Conservation (phyloP, 2,329 filamentous ascomycete species). For the Diaporthe eres region DNA sequence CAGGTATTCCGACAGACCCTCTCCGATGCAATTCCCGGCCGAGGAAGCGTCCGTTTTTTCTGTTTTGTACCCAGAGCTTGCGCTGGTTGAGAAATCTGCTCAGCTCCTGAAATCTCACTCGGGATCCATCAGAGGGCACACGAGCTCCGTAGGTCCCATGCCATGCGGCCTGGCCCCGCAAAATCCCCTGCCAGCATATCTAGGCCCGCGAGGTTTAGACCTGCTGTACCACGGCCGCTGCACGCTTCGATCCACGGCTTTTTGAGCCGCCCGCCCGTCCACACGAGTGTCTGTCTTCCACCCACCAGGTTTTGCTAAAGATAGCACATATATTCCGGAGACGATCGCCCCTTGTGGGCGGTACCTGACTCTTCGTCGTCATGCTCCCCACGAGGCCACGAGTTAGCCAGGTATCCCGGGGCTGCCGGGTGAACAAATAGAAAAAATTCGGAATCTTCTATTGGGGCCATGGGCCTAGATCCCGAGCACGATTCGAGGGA, state of each 20-base stretch:
- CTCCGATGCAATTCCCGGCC: neutral
- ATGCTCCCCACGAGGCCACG: constrained; percentile 23
- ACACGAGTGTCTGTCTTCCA: neutral
- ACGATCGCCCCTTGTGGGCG: constrained; percentile 7
- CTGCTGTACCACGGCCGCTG: constrained; percentile 3
- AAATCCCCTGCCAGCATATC: neutral
- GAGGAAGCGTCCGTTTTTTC: neutral
- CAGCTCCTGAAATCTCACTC: constrained; percentile 34
- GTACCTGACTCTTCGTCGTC: constrained; percentile 14
- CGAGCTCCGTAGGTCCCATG: constrained; percentile 23
- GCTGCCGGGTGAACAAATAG: neutral
- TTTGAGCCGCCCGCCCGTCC: constrained; percentile 18
- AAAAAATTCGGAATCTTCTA: neutral
- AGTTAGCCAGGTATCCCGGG: neutral
- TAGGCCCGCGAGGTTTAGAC: neutral
- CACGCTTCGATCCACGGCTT: constrained; percentile 12
- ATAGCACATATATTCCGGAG: constrained; percentile 11
- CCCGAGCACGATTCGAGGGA: constrained; percentile 13
- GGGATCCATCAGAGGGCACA: constrained; percentile 26
- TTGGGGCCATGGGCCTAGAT: constrained; percentile 4
- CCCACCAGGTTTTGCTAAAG: neutral
- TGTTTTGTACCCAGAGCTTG: neutral
- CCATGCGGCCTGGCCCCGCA: constrained; percentile 28
- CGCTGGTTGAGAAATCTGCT: neutral
- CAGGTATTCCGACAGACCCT: constrained; percentile 24